Percentiles rank a stretch among this genome's conserved stretches.
Conservation (phyloP, 768 basidiomycete species). For the Roridomyces roridus region DNA sequence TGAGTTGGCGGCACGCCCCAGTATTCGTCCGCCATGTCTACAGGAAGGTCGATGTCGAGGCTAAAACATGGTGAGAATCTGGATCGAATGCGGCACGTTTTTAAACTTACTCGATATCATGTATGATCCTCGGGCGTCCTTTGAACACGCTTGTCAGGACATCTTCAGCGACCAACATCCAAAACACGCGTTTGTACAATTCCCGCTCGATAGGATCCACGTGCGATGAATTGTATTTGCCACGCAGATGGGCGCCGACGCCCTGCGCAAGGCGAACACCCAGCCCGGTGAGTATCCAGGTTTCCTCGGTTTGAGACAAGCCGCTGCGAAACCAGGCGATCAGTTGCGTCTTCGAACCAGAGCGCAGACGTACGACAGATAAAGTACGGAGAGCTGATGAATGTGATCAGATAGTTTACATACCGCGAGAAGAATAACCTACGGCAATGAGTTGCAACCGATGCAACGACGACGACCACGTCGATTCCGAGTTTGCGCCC, state of each 20-base stretch:
- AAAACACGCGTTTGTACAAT: slow-evolving; percentile 5
- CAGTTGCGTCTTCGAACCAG: too few species aligned
- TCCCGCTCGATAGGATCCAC: background rate
- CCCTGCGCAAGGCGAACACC: slow-evolving; percentile 8
- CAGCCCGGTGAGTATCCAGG: background rate
- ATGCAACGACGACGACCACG: background rate
- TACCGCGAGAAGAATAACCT: background rate
- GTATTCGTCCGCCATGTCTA: background rate
- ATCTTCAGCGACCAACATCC: background rate
- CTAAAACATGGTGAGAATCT: background rate
- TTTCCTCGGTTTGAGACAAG: background rate
- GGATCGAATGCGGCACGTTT: too few species aligned
- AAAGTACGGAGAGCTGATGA: too few species aligned
- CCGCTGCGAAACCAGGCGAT: too few species aligned
- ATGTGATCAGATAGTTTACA: too few species aligned
- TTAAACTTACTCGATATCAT: background rate
- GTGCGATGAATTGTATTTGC: background rate
- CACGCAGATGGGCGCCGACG: background rate
- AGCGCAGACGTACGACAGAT: too few species aligned
- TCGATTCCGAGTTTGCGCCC: background rate
- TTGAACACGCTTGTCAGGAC: background rate
- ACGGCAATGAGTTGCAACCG: slow-evolving; percentile 4
- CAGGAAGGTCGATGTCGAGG: slow-evolving; percentile 5
- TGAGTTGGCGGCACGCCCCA: background rate
- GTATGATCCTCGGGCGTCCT: background rate